Evolutionary conservation across 1,284 basidiomycete genomes (phyloP), one percentile per base, ranked within the genome.

Genomic region (Boletus semigastroideus): DNA sequence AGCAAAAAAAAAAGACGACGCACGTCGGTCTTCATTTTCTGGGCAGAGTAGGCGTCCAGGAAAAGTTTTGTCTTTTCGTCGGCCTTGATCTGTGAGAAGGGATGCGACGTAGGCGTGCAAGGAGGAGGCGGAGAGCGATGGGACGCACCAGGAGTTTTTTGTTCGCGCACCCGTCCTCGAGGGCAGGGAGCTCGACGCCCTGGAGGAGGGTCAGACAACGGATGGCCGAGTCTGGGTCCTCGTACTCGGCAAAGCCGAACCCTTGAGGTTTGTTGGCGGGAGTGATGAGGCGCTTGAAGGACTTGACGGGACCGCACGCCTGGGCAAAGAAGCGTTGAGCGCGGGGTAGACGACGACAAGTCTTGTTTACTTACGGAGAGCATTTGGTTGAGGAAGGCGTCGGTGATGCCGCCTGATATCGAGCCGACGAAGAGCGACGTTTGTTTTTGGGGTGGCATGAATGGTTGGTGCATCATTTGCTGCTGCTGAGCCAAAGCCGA

Each of bases 241-340:
- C 90, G 64, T 84, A 97, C 65, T 93, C 89, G 36, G 93, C 94
- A 68, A 98, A 98, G 4, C 93, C 95, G 64, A 98, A 98, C 3
- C 92, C 92, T 73, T 95, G 93, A 4, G 92, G 92, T 69, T 94
- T 94, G 58, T 92, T 92, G 12, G 86, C 87, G 8, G 92, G 90
- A 0, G 90, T 93, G 41, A 90, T 90, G 13, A 95, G 84, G 10
- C 94, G 85, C 63, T 96, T 98, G 72, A 97, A 90, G 5, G 89
- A 90, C 53, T 85, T 84, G 48, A 97, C 76, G 3, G 85, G 81
- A 20, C 95, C 95, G 67, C 94, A 98, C 22, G 94, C 85, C 92
- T 94, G 53, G 14, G 25, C 22, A 17, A 17, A n/a, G n/a, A n/a
- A n/a, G n/a, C n/a, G n/a, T n/a, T n/a, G n/a, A n/a, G n/a, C n/a